Base-by-base conservation (phyloP, 1,284 basidiomycete species). In the Pulchroboletus neoregius region DNA sequence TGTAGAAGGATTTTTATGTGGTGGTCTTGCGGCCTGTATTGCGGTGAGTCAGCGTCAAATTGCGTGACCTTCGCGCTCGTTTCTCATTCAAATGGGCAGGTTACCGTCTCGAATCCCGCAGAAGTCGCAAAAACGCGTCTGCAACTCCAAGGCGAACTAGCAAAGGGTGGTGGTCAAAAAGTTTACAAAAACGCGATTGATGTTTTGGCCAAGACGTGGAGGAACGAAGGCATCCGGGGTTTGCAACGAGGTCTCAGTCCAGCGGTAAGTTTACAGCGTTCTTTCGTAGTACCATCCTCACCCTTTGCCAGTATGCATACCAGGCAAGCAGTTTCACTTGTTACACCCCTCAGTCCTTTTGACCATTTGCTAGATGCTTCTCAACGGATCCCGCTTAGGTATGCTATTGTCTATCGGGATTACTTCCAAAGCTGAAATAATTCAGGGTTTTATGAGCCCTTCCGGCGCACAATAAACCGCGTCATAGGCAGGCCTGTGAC, bases 311-410 rank as follows among this genome's bases (percentile, higher is more conserved):
- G 88, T 95, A 96, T 71, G 79, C 82, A 28, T 96, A 96, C 67
- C 93, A 94, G 77, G 91, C 88, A 65, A 65, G 76, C 56, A 24
- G 22, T 32, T 42, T 30, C 28, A 13, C 23, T 33, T 5, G 32
- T 18, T 43, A 46, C 24, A 22, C 5, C 6, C 33, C n/a, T 31
- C 33, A 33, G 11, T 41, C 16, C 1, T 4, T n/a, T 33, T 57
- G 39, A 63, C 46, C 6, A 22, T 40, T 32, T 24, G 15, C 20
- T 54, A 96, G 87, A 86, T 95, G 44, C 77, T 96, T 43, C 72
- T 99, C 51, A 99, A 99, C 62, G 96, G 95, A 9, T 96, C 91
- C 27, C 83, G 96, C 53, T 73, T 99, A 50, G 95, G 93, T 87
- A 58, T 41, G 76, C 61, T 23, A 27, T 35, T 22, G 15, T 28